Conservation (phyloP, 768 basidiomycete genomes). For the Termitomyces sp. region DNA sequence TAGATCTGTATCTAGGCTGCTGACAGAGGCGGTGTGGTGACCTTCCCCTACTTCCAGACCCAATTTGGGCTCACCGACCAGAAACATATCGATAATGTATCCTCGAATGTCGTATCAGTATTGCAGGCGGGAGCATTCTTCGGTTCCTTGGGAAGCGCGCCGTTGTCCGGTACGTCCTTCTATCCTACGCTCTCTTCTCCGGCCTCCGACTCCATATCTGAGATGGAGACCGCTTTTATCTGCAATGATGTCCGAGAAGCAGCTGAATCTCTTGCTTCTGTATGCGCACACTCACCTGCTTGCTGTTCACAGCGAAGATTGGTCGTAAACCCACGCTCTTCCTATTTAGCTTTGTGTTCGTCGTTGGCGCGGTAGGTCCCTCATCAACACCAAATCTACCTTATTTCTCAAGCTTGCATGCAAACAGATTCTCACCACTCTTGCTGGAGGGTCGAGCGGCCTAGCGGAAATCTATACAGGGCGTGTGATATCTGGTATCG, state of each 20-base stretch:
- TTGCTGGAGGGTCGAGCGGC: constrained; percentile 54
- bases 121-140: constrained; percentile 88
- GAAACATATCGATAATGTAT: constrained; percentile 40
- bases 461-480: constrained; percentile 74
- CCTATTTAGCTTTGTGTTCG: constrained; percentile 56
- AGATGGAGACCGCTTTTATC: background rate
- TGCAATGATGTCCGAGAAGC: background rate
- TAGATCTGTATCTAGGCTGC: background rate
- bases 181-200: background rate
- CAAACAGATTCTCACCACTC: constrained; percentile 64
- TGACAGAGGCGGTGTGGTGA: constrained; percentile 15
- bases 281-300: background rate
- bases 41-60: constrained; percentile 46
- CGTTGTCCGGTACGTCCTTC: constrained; percentile 47
- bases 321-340: constrained; percentile 67
- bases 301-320: constrained; percentile 38
- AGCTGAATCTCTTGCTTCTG: background rate
- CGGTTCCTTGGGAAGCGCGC: constrained; percentile 65
- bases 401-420: background rate
- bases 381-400: background rate
- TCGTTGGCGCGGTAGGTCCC: constrained; percentile 58
- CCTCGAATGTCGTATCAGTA: constrained; percentile 82
- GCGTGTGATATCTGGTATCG: constrained; percentile 73
- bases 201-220: background rate
- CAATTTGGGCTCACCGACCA: constrained; percentile 53